Evolutionary conservation across 1,284 basidiomycete genomes (phyloP), one percentile per base, ranked within the genome.

Genomic region (Inonotus hispidus): DNA sequence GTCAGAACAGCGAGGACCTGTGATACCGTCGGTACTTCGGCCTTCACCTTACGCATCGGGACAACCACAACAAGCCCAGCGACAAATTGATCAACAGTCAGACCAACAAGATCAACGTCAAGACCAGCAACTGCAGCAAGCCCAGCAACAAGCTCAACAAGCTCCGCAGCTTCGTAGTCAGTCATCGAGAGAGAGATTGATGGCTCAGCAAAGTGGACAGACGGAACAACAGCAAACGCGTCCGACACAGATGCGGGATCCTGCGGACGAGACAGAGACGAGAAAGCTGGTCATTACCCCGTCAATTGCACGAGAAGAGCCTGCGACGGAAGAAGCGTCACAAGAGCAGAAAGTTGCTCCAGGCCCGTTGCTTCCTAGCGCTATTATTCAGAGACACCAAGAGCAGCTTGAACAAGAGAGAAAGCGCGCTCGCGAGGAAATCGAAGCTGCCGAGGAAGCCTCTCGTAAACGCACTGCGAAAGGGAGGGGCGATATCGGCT

Each of bases 201-300:
- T 58, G 8, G 32, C 80, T 64, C 87, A 89, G 70, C 83, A 81
- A n/a, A n/a, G n/a, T n/a, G n/a, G n/a, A 8, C 78, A 71, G 1
- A 82, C 76, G 1, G 90, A 88, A 67, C 92, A 92, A 1, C 75
- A 81, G 1, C 85, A 94, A 41, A 88, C 85, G 13, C 82, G 85
- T 8, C 83, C 83, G 19, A 71, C 75, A 4, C 77, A 79, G 19
- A 52, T 55, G 21, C 58, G 80, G 64, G 87, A 88, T 70, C 83
- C 81, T 11, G 75, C 79, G 0, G 78, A 85, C 57, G 78, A 71
- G 1, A 82, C 76, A 1, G 90, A 88, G 67, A 92, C 90, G 2
- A 80, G 81, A 60, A 87, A 90, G 66, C 77, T 93, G 60, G 87
- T 86, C 1, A 86, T 82, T 55, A 94, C 92, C 0, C 92, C 92